Conservation (phyloP, 1,139 yeast species). For the Lizanozyma gosingica region DNA sequence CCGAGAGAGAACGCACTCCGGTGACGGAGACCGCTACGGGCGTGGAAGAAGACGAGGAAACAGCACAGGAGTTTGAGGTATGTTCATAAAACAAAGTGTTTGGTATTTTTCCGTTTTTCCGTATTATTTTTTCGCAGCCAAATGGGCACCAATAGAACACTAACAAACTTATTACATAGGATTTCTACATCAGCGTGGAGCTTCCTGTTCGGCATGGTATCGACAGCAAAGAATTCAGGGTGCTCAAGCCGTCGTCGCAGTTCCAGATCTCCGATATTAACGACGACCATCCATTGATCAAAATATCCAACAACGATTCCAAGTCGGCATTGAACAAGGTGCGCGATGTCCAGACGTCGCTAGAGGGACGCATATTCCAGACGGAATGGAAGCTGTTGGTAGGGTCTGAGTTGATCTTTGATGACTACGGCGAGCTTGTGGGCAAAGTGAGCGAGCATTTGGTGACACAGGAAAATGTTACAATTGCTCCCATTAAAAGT, state of each 20-base stretch:
- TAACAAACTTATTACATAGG: conserved; percentile 2
- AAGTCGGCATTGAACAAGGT: neutral
- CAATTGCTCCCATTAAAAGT: conserved; percentile 13
- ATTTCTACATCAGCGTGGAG: conserved; percentile 2
- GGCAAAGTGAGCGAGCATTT: conserved; percentile 36
- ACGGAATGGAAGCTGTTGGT: conserved; percentile 74
- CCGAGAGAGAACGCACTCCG: conserved; percentile 2
- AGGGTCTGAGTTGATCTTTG: conserved; percentile 71
- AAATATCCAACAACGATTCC: conserved; percentile 25
- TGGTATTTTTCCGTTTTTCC: neutral
- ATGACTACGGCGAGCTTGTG: conserved; percentile 47
- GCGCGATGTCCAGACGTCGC: neutral
- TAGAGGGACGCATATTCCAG: conserved; percentile 35
- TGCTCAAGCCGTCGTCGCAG: conserved; percentile 33
- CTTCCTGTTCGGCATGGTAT: neutral
- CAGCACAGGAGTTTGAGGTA: conserved; percentile 4
- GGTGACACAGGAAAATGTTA: conserved; percentile 20
- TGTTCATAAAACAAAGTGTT: conserved; percentile 1
- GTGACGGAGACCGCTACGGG: neutral
- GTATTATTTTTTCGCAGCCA: too few relatives aligned
- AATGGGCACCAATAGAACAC: too few relatives aligned
- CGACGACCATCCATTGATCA: conserved; percentile 26
- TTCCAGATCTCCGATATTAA: conserved; percentile 32
- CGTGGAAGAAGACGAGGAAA: conserved; percentile 1
- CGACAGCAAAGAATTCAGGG: neutral